A percentile compares a stretch with the other conserved stretches of the same genome.
Conservation (phyloP, 2,329 filamentous ascomycete species). For the Volutella citrinella region DNA sequence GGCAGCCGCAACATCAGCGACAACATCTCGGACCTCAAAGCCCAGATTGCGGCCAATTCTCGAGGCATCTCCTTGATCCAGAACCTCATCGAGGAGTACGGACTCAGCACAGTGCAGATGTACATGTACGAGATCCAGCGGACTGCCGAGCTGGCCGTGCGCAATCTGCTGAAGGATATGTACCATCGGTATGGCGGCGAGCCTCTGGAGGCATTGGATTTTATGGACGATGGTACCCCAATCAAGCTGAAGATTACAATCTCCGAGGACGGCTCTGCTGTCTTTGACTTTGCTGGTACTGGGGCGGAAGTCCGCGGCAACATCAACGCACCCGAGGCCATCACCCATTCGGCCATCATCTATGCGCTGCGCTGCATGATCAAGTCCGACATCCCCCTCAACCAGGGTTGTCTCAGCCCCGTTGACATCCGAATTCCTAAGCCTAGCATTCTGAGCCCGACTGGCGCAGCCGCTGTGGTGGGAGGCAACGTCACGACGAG, state of each 20-base stretch:
- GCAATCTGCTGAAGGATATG: not conserved
- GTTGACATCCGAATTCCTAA: slow-evolving; percentile 18
- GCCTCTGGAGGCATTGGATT: not conserved
- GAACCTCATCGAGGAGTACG: slow-evolving; percentile 28
- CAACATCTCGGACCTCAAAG: slow-evolving; percentile 41
- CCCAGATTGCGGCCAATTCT: slow-evolving; percentile 38
- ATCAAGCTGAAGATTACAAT: slow-evolving; percentile 54
- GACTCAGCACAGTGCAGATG: slow-evolving; percentile 26
- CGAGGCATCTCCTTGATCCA: slow-evolving; percentile 30
- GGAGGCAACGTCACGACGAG: slow-evolving; percentile 29
- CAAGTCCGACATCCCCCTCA: slow-evolving; percentile 27
- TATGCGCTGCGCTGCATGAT: slow-evolving; percentile 26
- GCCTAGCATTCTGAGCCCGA: slow-evolving; percentile 29
- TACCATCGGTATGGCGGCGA: not conserved
- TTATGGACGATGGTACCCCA: not conserved
- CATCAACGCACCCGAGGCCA: slow-evolving; percentile 19
- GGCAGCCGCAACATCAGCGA: slow-evolving; percentile 32
- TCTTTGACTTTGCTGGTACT: slow-evolving; percentile 35
- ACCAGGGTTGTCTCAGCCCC: slow-evolving; percentile 46
- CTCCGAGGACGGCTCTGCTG: slow-evolving; percentile 64
- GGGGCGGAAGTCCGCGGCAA: slow-evolving; percentile 21
- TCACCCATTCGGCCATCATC: slow-evolving; percentile 22
- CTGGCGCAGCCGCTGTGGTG: slow-evolving; percentile 24
- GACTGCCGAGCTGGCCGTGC: slow-evolving; percentile 25
- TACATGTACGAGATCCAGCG: slow-evolving; percentile 33